Evolutionary conservation across 2,329 filamentous ascomycete species (phyloP), one percentile per base, ranked within the genome.

Genomic region (Penicillium sp.): DNA sequence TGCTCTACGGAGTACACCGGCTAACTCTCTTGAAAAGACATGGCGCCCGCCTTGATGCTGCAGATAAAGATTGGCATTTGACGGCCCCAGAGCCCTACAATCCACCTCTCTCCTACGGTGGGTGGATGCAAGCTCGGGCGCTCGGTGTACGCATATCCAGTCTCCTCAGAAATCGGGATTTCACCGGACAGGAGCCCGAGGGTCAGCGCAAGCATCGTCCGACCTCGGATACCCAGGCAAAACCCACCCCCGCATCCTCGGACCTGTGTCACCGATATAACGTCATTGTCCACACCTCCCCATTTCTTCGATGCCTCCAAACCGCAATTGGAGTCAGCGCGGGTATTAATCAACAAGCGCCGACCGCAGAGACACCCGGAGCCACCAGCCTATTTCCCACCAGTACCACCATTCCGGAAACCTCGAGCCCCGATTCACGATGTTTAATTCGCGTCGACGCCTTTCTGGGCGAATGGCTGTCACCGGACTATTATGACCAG

Each of bases 1-100:
- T n/a, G 32, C 16, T 4, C 21, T 49, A 32, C 38, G 49, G 18
- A 18, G 18, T 18, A 18, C 18, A 18, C 18, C 22, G 43, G 48
- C 62, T 43, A 83, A 91, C 44, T 40, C n/a, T 43, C 43, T 56
- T 51, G 40, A 18, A 13, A 27, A 87, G 94, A 75, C 94, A 99
- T 75, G 94, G 94, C 68, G 90, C 92, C 66, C 89, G 94, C 63
- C 87, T 99, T 54, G 94, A 99, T 73, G 91, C 91, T 52, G 92
- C 92, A 58, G 92, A 99, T 80, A 92, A 92, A 71, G 86, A 91
- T 73, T 99, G 94, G 94, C 91, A 97, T 73, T 83, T 96, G 51
- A 89, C 90, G 29, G 96, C 94, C 5, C 90, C 92, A 1, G 92
- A 91, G 5, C 94, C 94, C 2, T 99, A 97, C 79, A 93, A 99